Base-by-base conservation (phyloP, 2,329 filamentous ascomycete species). In the Paramyrothecium sp. region DNA sequence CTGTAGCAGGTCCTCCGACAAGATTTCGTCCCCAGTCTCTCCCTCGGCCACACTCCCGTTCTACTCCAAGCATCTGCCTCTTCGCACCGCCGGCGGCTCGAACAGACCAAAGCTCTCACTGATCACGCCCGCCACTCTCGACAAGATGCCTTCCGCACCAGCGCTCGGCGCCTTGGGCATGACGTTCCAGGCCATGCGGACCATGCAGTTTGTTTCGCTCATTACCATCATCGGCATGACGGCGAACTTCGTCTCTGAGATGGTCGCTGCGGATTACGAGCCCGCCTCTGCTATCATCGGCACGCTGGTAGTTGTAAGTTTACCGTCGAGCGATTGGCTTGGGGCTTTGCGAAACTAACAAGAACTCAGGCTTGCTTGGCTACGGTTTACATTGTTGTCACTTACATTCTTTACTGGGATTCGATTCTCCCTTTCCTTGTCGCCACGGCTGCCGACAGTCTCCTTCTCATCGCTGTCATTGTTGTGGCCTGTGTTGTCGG, bases 391-490 rank as follows among this genome's bases (percentile, higher is more conserved):
- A 85, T 88, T 62, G 82, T 83, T 65, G 88, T 96, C 65, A 89
- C 89, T 19, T 89, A 89, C 76, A 92, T 96, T 70, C 89, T 93
- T 63, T 94, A 92, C 74, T 81, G 87, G 65, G 90, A 93, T 70
- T 81, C 85, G 63, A 83, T 91, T 62, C 88, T 93, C 13, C 89
- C 91, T 5, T 87, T 92, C 60, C 82, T 93, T 56, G 80, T 91
- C 73, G 82, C 83, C 52, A 81, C 86, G 1, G 84, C 73, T 13
- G 75, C 89, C 53, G 93, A 97, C 73, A 72, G 79, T 3, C 71
- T 87, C 38, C 82, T 95, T 48, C 83, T 95, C 55, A 82, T 96
- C 58, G 91, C 91, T 17, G 84, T 92, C 63, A 87, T 92, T 59
- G 87, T 94, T 56, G 84, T 95, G 12, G 85, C 90, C 1, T 86